These are phyloP conservation scores for Torrubiella hemipterigena DNA, from an alignment of 2,329 filamentous ascomycete genomes.

Conservation along the genomic window DNA sequence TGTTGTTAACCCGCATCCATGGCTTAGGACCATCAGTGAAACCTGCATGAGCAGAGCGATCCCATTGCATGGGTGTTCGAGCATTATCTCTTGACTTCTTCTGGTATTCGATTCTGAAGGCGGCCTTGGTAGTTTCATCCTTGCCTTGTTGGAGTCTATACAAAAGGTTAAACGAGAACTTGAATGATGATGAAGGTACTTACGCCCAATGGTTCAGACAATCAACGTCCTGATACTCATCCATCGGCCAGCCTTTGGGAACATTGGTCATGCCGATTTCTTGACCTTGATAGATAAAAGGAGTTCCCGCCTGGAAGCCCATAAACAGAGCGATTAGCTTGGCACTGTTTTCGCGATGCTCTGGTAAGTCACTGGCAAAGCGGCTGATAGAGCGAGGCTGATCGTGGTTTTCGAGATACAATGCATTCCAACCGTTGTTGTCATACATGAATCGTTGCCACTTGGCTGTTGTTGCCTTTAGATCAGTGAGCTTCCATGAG, in stretches of 20 bases:
- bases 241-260: constrained; percentile 45
- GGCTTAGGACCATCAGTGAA: constrained; percentile 47
- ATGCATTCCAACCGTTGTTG: constrained; percentile 50
- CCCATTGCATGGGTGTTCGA: constrained; percentile 63
- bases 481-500: constrained; percentile 33
- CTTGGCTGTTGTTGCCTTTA: constrained; percentile 40
- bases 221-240: constrained; percentile 59
- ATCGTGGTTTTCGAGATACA: constrained; percentile 57
- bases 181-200: constrained; percentile 6
- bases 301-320: constrained; percentile 46
- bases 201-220: constrained; percentile 38
- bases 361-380: constrained; percentile 36
- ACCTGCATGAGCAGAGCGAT: constrained; percentile 44
- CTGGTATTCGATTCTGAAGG: constrained; percentile 33
- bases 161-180: neutral
- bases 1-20: constrained; percentile 61
- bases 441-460: constrained; percentile 50
- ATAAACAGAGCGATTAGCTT: constrained; percentile 50
- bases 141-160: constrained; percentile 23
- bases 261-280: constrained; percentile 57
- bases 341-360: constrained; percentile 34
- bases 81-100: constrained; percentile 57
- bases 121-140: constrained; percentile 23
- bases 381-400: constrained; percentile 48
- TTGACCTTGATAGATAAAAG: constrained; percentile 60